Percentiles rank a stretch among this genome's conserved stretches.
These are phyloP conservation scores for Starmerella cellae DNA, from an alignment of 805 yeast genomes.

Conservation along the genomic window DNA sequence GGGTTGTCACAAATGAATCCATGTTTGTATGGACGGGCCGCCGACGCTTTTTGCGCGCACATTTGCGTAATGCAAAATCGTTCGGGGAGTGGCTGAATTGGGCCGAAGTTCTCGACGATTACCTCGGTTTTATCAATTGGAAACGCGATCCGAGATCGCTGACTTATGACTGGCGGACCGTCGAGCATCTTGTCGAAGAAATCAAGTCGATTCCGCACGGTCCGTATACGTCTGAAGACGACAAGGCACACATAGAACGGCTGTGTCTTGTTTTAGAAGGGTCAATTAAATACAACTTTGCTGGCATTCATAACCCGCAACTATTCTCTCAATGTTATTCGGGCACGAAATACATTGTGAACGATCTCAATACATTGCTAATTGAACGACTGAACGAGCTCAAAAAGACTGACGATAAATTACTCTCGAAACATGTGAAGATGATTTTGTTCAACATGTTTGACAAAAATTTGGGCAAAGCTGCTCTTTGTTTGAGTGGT, in stretches of 20 bases:
- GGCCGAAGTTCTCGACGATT: constrained; percentile 46
- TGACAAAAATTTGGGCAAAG: constrained; percentile 52
- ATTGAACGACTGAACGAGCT: constrained; percentile 36
- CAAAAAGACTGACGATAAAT: constrained; percentile 25
- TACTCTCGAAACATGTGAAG: constrained; percentile 33
- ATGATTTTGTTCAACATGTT: constrained; percentile 42
- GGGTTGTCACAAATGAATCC: constrained; percentile 52
- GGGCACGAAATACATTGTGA: constrained; percentile 55
- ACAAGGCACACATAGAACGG: constrained; percentile 28
- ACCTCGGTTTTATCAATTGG: constrained; percentile 53
- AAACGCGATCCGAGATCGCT: constrained; percentile 44
- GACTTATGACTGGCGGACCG: constrained; percentile 54
- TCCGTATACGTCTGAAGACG: constrained; percentile 16
- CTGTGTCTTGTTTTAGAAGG: constrained; percentile 46
- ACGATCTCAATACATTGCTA: constrained; percentile 42
- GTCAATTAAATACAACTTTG: constrained; percentile 60
- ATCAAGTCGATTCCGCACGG: constrained; percentile 29
- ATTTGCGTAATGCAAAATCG: constrained; percentile 36
- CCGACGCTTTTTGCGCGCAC: constrained; percentile 37
- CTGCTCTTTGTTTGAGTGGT: constrained; percentile 62
- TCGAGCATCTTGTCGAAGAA: constrained; percentile 36
- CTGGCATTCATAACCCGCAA: constrained; percentile 61
- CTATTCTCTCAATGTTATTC: constrained; percentile 62
- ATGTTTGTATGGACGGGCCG: constrained; percentile 48
- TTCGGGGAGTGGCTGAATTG: constrained; percentile 52